Evolutionary conservation across 768 basidiomycete genomes (phyloP).

Genomic region (Trametes maxima): DNA sequence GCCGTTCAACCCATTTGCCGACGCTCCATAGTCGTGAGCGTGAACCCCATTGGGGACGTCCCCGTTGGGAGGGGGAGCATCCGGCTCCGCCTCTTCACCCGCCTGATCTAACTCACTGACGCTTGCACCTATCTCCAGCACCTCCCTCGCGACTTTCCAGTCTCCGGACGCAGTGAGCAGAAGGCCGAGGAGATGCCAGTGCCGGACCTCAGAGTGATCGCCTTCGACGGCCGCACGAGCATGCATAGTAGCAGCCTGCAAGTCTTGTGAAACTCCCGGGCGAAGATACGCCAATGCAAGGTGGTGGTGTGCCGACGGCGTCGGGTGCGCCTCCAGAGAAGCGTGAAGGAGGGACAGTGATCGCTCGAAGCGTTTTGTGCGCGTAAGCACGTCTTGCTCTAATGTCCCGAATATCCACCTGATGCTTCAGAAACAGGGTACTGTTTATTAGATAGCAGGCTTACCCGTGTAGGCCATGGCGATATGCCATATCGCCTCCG

Average conservation of each 20-base stretch:
- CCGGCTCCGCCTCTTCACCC: slow-evolving; percentile 21
- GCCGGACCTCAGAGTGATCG: slow-evolving; percentile 62
- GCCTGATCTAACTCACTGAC: slow-evolving; percentile 51
- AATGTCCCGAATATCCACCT: not conserved
- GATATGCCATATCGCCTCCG: slow-evolving; percentile 73
- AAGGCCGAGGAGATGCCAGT: slow-evolving; percentile 91
- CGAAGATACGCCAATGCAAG: slow-evolving; percentile 76
- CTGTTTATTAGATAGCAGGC: slow-evolving; percentile 9
- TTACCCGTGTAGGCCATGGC: slow-evolving; percentile 72
- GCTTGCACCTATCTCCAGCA: slow-evolving; percentile 76
- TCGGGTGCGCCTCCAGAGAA: slow-evolving; percentile 51
- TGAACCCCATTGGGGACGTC: slow-evolving; percentile 8
- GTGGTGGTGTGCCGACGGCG: slow-evolving; percentile 70
- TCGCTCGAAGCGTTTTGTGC: slow-evolving; percentile 58
- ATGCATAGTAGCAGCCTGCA: slow-evolving; percentile 65
- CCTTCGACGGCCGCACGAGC: slow-evolving; percentile 76
- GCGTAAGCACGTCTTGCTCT: slow-evolving; percentile 70
- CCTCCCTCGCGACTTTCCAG: slow-evolving; percentile 74
- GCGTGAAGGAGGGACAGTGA: slow-evolving; percentile 54
- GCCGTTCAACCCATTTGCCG: not conserved
- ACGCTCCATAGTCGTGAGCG: slow-evolving; percentile 13
- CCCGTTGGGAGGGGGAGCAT: not conserved
- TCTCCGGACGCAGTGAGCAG: slow-evolving; percentile 78
- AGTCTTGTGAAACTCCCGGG: slow-evolving; percentile 61
- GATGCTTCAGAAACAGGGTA: not conserved